Percentiles rank a stretch among this genome's conserved stretches.
Conservation (phyloP, 441 rosid genomes). For the Flueggea neowawraea region DNA sequence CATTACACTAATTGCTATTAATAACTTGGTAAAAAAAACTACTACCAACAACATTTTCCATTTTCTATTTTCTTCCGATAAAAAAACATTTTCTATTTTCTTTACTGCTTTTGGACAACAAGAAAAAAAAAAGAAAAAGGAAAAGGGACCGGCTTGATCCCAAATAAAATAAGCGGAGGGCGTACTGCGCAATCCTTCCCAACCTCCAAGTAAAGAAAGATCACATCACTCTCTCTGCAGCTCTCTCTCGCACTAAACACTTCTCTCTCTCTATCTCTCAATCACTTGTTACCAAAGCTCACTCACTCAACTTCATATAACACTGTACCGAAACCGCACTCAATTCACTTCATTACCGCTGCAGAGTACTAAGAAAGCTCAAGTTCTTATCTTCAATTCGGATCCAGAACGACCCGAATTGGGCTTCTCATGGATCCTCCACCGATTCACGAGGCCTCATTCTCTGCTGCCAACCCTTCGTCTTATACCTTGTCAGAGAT, state of each 20-base stretch:
- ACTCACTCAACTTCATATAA: too few species aligned
- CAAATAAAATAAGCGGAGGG: neutral
- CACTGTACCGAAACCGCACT: too few species aligned
- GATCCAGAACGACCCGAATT: neutral
- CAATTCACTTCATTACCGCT: too few species aligned
- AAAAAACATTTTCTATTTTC: too few species aligned
- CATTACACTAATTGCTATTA: too few species aligned
- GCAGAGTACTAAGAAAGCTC: too few species aligned
- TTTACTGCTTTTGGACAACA: too few species aligned
- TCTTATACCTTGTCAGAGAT: constrained; percentile 74
- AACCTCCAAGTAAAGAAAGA: neutral
- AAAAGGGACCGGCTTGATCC: neutral
- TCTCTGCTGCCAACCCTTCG: constrained; percentile 77
- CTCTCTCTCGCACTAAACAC: neutral
- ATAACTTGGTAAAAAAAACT: too few species aligned
- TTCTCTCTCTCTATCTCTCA: neutral
- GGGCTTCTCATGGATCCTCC: constrained; percentile 69
- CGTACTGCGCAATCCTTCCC: constrained; percentile 15
- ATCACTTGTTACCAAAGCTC: constrained; percentile 8
- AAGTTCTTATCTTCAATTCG: too few species aligned
- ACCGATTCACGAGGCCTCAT: constrained; percentile 61
- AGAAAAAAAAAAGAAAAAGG: too few species aligned
- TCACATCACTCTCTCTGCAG: constrained; percentile 1
- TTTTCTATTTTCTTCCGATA: too few species aligned
- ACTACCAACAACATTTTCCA: too few species aligned